A percentile compares a stretch with the other conserved stretches of the same genome.
Conservation (phyloP, 495 filamentous ascomycete species). For the Elasticomyces elasticus region DNA sequence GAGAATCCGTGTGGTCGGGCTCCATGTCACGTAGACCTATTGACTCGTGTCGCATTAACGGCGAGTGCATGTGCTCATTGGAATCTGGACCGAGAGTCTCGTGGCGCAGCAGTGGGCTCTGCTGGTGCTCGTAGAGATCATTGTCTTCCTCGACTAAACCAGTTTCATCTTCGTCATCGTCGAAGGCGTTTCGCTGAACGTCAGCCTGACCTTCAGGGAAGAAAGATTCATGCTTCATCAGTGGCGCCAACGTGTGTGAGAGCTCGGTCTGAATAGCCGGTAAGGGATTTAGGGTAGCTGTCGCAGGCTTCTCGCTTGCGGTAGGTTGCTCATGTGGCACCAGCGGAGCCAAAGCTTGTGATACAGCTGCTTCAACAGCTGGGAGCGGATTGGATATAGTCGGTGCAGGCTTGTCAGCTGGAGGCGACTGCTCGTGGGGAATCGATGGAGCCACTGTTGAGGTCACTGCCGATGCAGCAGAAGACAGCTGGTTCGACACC, state of each 20-base stretch:
- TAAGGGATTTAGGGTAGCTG: not conserved
- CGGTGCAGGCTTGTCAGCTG: not conserved
- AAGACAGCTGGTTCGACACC: not conserved
- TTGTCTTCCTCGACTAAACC: not conserved
- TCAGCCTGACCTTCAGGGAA: not conserved
- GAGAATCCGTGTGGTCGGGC: not conserved
- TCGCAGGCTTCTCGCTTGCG: not conserved
- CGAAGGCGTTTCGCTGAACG: not conserved
- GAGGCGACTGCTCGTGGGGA: not conserved
- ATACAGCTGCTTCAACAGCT: not conserved
- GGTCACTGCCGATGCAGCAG: not conserved
- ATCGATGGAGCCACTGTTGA: not conserved
- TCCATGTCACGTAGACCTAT: slow-evolving; percentile 9
- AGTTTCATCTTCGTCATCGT: slow-evolving; percentile 6
- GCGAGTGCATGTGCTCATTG: slow-evolving; percentile 9
- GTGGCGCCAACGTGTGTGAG: not conserved
- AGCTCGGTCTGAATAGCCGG: not conserved
- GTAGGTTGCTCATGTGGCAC: not conserved
- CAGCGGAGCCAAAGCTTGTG: not conserved
- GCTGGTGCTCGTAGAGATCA: not conserved
- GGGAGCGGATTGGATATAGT: not conserved
- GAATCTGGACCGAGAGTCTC: slow-evolving; percentile 7
- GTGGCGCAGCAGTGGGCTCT: slow-evolving; percentile 15
- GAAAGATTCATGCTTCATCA: slow-evolving; percentile 15
- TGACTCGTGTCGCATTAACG: slow-evolving; percentile 17